Percentiles rank a stretch among this genome's conserved stretches.
These are phyloP conservation scores for Aspergillus oerlinghausenensis DNA, from an alignment of 2,329 filamentous ascomycete genomes.

Conservation along the genomic window DNA sequence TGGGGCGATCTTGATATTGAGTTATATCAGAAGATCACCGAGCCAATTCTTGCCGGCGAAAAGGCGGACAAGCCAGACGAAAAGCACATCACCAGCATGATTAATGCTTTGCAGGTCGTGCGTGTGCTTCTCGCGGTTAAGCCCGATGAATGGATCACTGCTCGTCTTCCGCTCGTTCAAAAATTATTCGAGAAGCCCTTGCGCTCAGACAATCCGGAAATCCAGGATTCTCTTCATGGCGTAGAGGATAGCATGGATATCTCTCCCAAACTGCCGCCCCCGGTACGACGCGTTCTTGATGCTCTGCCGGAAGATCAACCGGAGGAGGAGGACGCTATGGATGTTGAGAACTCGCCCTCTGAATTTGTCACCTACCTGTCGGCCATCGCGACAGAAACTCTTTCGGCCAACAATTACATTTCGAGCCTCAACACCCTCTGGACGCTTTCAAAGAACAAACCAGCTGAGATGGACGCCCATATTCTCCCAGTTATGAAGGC, in stretches of 20 bases:
- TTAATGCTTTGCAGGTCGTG: conserved; percentile 90
- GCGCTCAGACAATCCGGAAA: conserved; percentile 81
- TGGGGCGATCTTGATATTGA: conserved; percentile 93
- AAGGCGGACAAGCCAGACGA: conserved; percentile 78
- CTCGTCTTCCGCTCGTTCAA: conserved; percentile 71
- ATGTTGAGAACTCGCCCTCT: conserved; percentile 69
- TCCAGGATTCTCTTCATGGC: conserved; percentile 86
- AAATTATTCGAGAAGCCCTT: conserved; percentile 86
- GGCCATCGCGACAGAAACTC: conserved; percentile 78
- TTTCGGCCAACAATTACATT: conserved; percentile 75
- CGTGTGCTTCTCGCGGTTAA: conserved; percentile 86
- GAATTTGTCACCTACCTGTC: conserved; percentile 84
- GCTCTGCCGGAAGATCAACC: conserved; percentile 76
- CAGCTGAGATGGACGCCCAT: conserved; percentile 83
- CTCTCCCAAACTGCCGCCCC: conserved; percentile 66
- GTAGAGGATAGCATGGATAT: conserved; percentile 66
- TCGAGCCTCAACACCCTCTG: conserved; percentile 90
- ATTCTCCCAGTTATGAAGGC: conserved; percentile 87
- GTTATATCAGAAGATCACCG: conserved; percentile 83
- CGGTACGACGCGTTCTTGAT: conserved; percentile 77
- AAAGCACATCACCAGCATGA: conserved; percentile 78
- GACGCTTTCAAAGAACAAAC: conserved; percentile 81
- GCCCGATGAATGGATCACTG: conserved; percentile 82
- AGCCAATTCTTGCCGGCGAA: conserved; percentile 77
- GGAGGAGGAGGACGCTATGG: conserved; percentile 78